A percentile compares a stretch with the other conserved stretches of the same genome.
These are phyloP conservation scores for Claviceps arundinis DNA, from an alignment of 2,329 filamentous ascomycete genomes.

Conservation along the genomic window DNA sequence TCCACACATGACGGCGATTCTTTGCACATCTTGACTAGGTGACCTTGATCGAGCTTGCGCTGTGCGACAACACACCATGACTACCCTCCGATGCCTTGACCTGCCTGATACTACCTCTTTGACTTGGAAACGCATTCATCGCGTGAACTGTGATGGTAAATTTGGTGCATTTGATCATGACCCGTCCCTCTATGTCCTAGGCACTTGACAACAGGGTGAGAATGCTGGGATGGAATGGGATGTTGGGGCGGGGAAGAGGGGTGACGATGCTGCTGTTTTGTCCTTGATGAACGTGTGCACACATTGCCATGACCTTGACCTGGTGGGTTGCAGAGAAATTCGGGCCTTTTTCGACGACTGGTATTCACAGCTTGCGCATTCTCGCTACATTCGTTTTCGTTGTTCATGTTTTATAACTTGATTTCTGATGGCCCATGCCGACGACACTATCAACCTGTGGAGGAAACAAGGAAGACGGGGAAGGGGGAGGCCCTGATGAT, in stretches of 20 bases:
- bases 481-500: neutral
- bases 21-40: conserved; percentile 17
- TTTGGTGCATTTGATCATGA: conserved; percentile 8
- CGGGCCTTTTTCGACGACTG: neutral
- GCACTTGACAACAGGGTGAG: neutral
- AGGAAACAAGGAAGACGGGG: neutral
- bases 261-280: neutral
- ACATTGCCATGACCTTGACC: neutral
- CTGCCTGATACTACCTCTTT: conserved; percentile 19
- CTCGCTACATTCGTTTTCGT: neutral
- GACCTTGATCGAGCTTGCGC: conserved; percentile 19
- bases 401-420: neutral
- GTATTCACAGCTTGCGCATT: neutral
- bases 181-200: neutral
- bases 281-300: conserved; percentile 3
- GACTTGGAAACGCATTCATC: conserved; percentile 11
- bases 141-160: conserved; percentile 17
- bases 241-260: neutral
- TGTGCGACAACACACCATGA: conserved; percentile 2
- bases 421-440: neutral
- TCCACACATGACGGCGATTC: conserved; percentile 1
- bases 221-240: neutral
- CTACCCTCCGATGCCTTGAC: conserved; percentile 18
- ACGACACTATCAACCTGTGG: neutral
- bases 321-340: neutral